Evolutionary conservation across 768 basidiomycete genomes (phyloP).

Genomic region (Lactarius evosmus): DNA sequence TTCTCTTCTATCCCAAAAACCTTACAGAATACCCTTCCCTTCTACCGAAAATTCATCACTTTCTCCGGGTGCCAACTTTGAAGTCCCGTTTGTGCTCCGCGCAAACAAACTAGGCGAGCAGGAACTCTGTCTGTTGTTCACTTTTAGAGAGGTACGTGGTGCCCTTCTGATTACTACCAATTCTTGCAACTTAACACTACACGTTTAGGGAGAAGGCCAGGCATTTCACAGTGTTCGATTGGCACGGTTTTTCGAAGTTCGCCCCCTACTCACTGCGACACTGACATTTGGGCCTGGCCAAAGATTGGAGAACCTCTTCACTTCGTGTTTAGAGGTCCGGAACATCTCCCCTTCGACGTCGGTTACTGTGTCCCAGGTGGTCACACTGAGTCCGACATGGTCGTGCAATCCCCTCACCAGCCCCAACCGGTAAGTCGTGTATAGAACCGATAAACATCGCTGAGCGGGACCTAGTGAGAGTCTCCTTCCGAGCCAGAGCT

Average conservation of each 20-base stretch:
- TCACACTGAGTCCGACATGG: constrained; percentile 71
- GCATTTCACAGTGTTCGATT: constrained; percentile 59
- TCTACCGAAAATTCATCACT: constrained; percentile 34
- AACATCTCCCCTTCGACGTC: constrained; percentile 45
- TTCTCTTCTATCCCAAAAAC: constrained; percentile 46
- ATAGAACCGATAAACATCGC: constrained; percentile 3
- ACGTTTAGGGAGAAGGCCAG: constrained; percentile 42
- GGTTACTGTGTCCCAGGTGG: constrained; percentile 55
- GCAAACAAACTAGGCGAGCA: constrained; percentile 46
- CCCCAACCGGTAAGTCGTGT: constrained; percentile 42
- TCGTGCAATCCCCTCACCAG: constrained; percentile 42
- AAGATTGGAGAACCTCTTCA: constrained; percentile 47
- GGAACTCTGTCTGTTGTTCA: constrained; percentile 59
- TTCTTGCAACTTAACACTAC: neutral
- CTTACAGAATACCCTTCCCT: constrained; percentile 45
- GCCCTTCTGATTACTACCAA: neutral
- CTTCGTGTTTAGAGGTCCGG: constrained; percentile 53
- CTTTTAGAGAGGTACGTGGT: constrained; percentile 56
- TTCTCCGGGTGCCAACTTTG: constrained; percentile 47
- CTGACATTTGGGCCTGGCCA: constrained; percentile 51
- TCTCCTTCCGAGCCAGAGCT: constrained; percentile 49
- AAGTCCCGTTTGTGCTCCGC: constrained; percentile 54
- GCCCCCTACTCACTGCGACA: constrained; percentile 53
- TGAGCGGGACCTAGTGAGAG: constrained; percentile 35
- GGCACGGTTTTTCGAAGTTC: constrained; percentile 55